Percentiles rank a stretch among this genome's conserved stretches.
phyloP scores from a whole-genome alignment of 139 green algal genomes.

The Tetraselmis chui region DNA sequence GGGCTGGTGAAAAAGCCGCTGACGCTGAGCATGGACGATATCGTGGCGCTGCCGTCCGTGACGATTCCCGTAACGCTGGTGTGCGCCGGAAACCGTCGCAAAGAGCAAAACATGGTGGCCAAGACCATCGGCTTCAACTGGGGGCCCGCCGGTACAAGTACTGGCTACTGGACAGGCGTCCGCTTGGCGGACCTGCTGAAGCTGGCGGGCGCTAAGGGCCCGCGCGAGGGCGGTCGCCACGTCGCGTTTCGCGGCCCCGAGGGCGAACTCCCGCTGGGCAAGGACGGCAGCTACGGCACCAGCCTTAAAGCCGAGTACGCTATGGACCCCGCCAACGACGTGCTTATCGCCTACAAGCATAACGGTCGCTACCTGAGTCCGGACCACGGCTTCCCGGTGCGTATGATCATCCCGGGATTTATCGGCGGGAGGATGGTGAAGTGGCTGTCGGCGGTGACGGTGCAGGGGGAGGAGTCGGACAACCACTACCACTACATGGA shows the following conservation, averaged over 20 bases:
- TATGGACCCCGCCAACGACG: constrained; percentile 63
- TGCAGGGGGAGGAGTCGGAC: constrained; percentile 62
- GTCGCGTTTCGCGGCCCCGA: constrained; percentile 71
- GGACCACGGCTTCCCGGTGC: constrained; percentile 70
- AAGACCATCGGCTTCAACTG: constrained; percentile 95
- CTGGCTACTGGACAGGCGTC: constrained; percentile 86
- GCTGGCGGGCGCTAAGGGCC: constrained; percentile 38
- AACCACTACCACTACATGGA: constrained; percentile 98
- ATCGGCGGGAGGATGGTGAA: constrained; percentile 88
- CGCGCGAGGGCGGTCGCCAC: constrained; percentile 34
- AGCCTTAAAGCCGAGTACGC: constrained; percentile 47
- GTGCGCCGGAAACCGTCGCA: constrained; percentile 91
- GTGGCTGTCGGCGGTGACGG: constrained; percentile 78
- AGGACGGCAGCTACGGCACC: constrained; percentile 67
- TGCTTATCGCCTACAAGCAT: constrained; percentile 74
- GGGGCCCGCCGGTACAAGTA: constrained; percentile 52
- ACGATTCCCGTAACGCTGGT: constrained; percentile 71
- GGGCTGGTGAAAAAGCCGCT: constrained; percentile 67
- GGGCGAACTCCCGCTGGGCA: constrained; percentile 74
- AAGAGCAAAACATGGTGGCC: constrained; percentile 98
- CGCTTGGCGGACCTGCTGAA: constrained; percentile 76
- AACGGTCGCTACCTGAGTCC: constrained; percentile 51
- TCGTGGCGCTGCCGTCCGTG: constrained; percentile 61
- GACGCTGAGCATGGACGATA: constrained; percentile 83
- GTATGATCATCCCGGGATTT: constrained; percentile 79